phyloP scores from a whole-genome alignment of 2,329 filamentous ascomycete species.

The Colletotrichum horii region DNA sequence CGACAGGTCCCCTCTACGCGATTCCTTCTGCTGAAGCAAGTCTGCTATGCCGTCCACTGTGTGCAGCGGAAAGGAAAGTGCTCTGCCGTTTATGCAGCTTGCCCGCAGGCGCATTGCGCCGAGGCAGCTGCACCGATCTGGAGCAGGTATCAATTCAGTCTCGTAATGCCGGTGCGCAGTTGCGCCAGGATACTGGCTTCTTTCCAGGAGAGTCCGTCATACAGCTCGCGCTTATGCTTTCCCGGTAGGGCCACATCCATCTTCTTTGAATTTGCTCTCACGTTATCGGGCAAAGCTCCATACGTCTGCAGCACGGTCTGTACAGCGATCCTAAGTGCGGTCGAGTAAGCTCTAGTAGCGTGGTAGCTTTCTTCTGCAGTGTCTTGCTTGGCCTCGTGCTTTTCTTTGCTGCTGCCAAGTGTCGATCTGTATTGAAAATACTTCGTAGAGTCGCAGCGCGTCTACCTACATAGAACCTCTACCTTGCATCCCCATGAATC shows the following conservation, averaged over 20 bases:
- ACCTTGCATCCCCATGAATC: neutral
- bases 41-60: conserved; percentile 26
- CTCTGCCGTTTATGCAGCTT: conserved; percentile 27
- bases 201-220: conserved; percentile 21
- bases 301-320: neutral
- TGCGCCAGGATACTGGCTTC: conserved; percentile 12
- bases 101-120: conserved; percentile 13
- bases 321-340: neutral
- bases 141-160: conserved; percentile 22
- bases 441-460: neutral
- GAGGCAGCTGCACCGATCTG: conserved; percentile 5
- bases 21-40: neutral
- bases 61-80: conserved; percentile 16
- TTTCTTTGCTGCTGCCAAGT: neutral
- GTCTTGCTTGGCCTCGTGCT: neutral
- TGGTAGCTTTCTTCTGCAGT: neutral
- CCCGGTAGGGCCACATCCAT: conserved; percentile 1
- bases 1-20: neutral
- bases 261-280: neutral
- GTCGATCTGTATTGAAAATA: neutral
- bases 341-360: neutral
- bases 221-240: conserved; percentile 22
- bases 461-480: neutral
- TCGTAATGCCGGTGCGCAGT: neutral
- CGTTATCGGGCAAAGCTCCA: neutral